A percentile compares a stretch with the other conserved stretches of the same genome.
Conservation (phyloP, 345 rosid species). For the Rhizophora mangle region DNA sequence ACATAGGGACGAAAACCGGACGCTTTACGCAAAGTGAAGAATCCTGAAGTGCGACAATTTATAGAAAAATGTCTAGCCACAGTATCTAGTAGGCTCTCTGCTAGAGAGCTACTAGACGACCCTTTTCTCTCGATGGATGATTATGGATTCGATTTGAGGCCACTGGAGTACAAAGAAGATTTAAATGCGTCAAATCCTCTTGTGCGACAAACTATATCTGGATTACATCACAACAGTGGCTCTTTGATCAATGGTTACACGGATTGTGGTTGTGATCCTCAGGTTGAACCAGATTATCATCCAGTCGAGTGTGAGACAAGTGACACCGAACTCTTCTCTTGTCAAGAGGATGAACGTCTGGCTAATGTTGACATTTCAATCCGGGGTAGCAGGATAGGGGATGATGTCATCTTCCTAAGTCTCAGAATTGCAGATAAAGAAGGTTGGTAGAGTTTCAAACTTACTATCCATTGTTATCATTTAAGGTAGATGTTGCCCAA, state of each 20-base stretch:
- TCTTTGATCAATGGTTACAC: constrained; percentile 15
- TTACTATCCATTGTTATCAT: constrained; percentile 1
- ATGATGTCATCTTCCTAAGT: constrained; percentile 62
- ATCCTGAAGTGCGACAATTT: constrained; percentile 66
- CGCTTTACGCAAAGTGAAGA: constrained; percentile 68
- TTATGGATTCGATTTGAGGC: constrained; percentile 48
- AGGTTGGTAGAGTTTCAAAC: constrained; percentile 43
- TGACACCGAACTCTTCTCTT: constrained; percentile 63
- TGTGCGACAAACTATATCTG: constrained; percentile 44
- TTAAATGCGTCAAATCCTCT: constrained; percentile 39
- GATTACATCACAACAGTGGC: constrained; percentile 31
- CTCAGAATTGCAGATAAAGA: constrained; percentile 74
- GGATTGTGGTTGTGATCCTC: constrained; percentile 11
- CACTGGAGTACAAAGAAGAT: constrained; percentile 39
- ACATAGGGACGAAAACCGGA: constrained; percentile 89
- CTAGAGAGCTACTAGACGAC: constrained; percentile 72
- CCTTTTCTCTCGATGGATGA: constrained; percentile 68
- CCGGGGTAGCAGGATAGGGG: constrained; percentile 66
- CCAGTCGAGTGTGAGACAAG: constrained; percentile 44
- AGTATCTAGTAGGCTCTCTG: constrained; percentile 72
- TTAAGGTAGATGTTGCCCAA: background rate
- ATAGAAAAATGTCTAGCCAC: constrained; percentile 90
- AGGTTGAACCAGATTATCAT: constrained; percentile 49
- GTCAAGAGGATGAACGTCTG: constrained; percentile 58
- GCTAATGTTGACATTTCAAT: constrained; percentile 55